A percentile compares a stretch with the other conserved stretches of the same genome.
phyloP scores from a whole-genome alignment of 2,329 filamentous ascomycete genomes.

The Exophiala spinifera region DNA sequence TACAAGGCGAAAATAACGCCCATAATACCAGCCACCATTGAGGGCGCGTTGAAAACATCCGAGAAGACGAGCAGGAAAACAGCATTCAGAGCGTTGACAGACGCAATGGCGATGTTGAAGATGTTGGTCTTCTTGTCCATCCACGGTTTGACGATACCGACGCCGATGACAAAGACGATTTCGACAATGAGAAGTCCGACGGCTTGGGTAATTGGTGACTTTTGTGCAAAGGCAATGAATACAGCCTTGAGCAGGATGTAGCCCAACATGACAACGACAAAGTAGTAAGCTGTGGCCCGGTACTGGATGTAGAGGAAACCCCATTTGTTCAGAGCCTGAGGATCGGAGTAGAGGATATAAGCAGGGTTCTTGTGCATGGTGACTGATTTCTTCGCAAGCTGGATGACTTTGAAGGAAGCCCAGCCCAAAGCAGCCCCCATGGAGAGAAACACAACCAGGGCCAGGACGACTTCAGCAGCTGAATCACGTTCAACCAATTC shows the following conservation, averaged over 20 bases:
- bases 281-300: slow-evolving; percentile 93
- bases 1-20: slow-evolving; percentile 85
- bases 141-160: slow-evolving; percentile 82
- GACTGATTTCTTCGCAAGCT: slow-evolving; percentile 82
- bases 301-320: slow-evolving; percentile 97
- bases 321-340: slow-evolving; percentile 94
- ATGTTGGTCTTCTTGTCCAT: slow-evolving; percentile 99
- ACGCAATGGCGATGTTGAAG: slow-evolving; percentile 90
- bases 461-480: slow-evolving; percentile 77
- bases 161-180: slow-evolving; percentile 69
- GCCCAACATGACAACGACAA: slow-evolving; percentile 73
- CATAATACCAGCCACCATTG: slow-evolving; percentile 80
- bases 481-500: slow-evolving; percentile 86
- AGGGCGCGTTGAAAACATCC: slow-evolving; percentile 77
- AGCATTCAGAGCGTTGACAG: slow-evolving; percentile 84
- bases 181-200: slow-evolving; percentile 82
- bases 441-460: slow-evolving; percentile 82
- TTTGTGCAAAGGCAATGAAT: slow-evolving; percentile 80
- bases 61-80: slow-evolving; percentile 89
- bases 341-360: slow-evolving; percentile 94
- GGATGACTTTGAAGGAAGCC: slow-evolving; percentile 86
- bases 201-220: slow-evolving; percentile 68
- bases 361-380: slow-evolving; percentile 92
- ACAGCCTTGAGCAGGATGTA: slow-evolving; percentile 86
- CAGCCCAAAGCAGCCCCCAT: slow-evolving; percentile 75